Conservation (phyloP, 2,329 filamentous ascomycete species). For the Hypoxylon sp. region DNA sequence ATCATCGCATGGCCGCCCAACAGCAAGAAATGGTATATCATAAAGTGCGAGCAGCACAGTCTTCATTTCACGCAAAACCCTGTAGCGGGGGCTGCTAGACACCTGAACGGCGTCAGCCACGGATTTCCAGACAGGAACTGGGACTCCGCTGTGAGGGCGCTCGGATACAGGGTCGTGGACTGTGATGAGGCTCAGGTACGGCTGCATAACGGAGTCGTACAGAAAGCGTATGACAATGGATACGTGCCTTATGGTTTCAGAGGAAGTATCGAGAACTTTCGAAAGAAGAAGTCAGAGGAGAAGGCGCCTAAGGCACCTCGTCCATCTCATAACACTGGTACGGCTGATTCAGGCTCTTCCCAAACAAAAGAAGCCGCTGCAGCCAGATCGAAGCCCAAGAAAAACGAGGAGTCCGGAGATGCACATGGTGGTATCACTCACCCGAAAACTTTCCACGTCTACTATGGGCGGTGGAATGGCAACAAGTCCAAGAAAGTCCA, state of each 20-base stretch:
- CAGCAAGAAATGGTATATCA: conserved; percentile 47
- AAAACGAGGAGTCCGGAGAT: background rate
- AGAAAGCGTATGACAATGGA: conserved; percentile 42
- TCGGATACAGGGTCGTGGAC: conserved; percentile 48
- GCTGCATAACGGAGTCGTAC: conserved; percentile 47
- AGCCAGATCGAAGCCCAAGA: background rate
- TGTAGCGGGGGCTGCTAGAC: conserved; percentile 50
- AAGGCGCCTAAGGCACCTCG: background rate
- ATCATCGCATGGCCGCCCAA: conserved; percentile 44
- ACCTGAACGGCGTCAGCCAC: conserved; percentile 47
- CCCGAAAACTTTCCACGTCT: conserved; percentile 47
- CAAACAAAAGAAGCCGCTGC: background rate
- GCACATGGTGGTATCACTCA: conserved; percentile 35
- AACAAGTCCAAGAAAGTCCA: conserved; percentile 25
- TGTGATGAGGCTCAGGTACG: conserved; percentile 44
- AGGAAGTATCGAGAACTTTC: background rate
- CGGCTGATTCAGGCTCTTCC: conserved; percentile 2
- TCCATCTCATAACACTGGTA: background rate
- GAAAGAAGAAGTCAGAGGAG: background rate
- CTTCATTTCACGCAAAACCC: conserved; percentile 49
- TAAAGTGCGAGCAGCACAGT: conserved; percentile 50
- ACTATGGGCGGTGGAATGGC: conserved; percentile 44
- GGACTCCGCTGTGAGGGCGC: conserved; percentile 41
- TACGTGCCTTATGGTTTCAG: conserved; percentile 39
- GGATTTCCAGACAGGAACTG: conserved; percentile 43